Conservation (phyloP, 345 rosid genomes). For the Garcia nutans region DNA sequence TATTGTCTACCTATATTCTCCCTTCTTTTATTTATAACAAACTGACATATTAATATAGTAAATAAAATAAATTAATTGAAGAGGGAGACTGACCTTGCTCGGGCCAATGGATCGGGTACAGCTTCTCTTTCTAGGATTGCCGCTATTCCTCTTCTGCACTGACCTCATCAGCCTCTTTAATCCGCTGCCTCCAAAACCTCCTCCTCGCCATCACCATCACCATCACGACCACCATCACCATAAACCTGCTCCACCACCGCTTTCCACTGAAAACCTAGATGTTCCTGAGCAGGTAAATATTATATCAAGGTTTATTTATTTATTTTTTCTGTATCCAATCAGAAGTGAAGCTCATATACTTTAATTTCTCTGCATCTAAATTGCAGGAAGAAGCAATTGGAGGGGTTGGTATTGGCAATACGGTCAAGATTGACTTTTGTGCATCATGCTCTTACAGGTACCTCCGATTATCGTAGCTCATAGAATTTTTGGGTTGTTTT, state of each 20-base stretch:
- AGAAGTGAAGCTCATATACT: not conserved
- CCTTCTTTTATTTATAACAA: too few species aligned
- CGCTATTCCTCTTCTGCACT: slow-evolving; percentile 57
- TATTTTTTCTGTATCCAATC: not conserved
- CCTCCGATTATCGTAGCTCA: not conserved
- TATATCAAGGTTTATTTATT: not conserved
- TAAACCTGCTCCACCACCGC: slow-evolving; percentile 14
- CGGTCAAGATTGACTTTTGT: slow-evolving; percentile 72
- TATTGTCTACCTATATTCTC: too few species aligned
- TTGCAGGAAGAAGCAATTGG: slow-evolving; percentile 48
- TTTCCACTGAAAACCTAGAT: slow-evolving; percentile 40
- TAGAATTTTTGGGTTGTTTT: too few species aligned
- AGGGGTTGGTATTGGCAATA: slow-evolving; percentile 59
- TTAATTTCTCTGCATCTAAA: not conserved
- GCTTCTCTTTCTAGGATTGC: slow-evolving; percentile 55
- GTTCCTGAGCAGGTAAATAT: slow-evolving; percentile 45
- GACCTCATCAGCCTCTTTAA: slow-evolving; percentile 67
- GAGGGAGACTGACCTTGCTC: not conserved
- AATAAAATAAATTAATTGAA: too few species aligned
- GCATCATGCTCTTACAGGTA: slow-evolving; percentile 86
- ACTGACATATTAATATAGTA: too few species aligned
- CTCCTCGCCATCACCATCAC: slow-evolving; percentile 39
- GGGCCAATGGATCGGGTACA: slow-evolving; percentile 52
- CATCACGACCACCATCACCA: slow-evolving; percentile 32
- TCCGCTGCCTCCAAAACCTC: slow-evolving; percentile 59